Evolutionary conservation across 768 basidiomycete genomes (phyloP), one percentile per base, ranked within the genome.

Genomic region (Kwoniella pini): DNA sequence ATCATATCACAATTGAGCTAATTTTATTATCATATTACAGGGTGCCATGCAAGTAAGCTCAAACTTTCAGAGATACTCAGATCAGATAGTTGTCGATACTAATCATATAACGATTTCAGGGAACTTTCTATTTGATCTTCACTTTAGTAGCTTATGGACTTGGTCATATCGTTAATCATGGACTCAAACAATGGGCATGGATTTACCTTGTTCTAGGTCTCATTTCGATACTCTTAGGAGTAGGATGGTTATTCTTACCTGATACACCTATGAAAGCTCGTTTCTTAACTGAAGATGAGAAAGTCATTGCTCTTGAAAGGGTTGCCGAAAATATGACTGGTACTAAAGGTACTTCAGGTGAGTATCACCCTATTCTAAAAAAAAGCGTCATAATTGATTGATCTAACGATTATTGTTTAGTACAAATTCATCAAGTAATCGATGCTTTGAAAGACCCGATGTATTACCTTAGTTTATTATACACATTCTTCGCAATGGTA

Each of bases 81-180:
- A 26, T 15, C n/a, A n/a, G n/a, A n/a, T n/a, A n/a, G n/a, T n/a
- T n/a, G n/a, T n/a, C n/a, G n/a, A n/a, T n/a, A n/a, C n/a, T n/a
- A n/a, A n/a, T n/a, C n/a, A n/a, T n/a, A n/a, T n/a, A n/a, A n/a
- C n/a, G n/a, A n/a, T n/a, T 17, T 9, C 28, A 63, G 62, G 63
- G 63, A 15, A 50, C 63, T 7, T 64, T 64, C 57, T 64, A 64
- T 40, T 50, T 64, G 40, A 53, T 64, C 46, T 64, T 64, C 39
- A 60, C 56, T 6, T 51, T 63, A 13, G 62, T 63, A 9, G 62
- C 62, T 0, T 63, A 58, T 28, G 62, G 62, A 21, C 51, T 63
- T n/a, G 62, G 62, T 17, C 62, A 63, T 27, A 58, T 63, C 51
- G 54, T 31, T 1, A 46, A 45, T 27, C 24, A 40, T 24, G 62